Base-by-base conservation (phyloP, 106 monocot species). In the Phalaenopsis aphrodite region DNA sequence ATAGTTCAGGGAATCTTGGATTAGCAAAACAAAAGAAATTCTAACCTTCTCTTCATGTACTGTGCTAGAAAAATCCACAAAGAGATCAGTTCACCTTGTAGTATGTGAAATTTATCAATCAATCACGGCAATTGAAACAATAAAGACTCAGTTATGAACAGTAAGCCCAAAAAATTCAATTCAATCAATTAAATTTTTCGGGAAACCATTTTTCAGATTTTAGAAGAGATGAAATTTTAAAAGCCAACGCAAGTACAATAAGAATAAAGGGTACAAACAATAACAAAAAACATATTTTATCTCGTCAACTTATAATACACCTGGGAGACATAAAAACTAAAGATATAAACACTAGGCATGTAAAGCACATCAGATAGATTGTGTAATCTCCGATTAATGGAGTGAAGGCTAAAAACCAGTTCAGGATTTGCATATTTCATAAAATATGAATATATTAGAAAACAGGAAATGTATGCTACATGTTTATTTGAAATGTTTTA, bases 321-420 rank as follows among this genome's bases (percentile, higher is more conserved):
- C n/a, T 16, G 24, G 42, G 42, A 73, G 24, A 73, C 12, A 39
- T n/a, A 45, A 19, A 42, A 43, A 74, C 43, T 74, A 45, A 74
- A 43, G 42, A 73, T 42, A 16, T 69, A 38, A 69, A 69, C 14
- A 74, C 0, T 74, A 45, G 15, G 12, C 42, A 43, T 74, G 74
- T 74, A 43, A 19, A 74, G 69, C 37, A 74, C 41, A 74, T n/a
- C 41, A 74, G 16, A 42, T 73, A 73, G 4, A 74, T 45, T 74
- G 2, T 45, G 8, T 18, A 74, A 36, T 45, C 41, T 45, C 74
- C n/a, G 45, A 74, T 19, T 42, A 45, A 69, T 38, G 43, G n/a
- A 42, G 42, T 3, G 0, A 74, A 74, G 17, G 43, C 18, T 36
- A 42, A 14, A 42, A 73, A 73, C 10, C 73, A 73, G 19, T 45